Conservation (phyloP, 208 protist genomes). For the Trypanosoma vivax region DNA sequence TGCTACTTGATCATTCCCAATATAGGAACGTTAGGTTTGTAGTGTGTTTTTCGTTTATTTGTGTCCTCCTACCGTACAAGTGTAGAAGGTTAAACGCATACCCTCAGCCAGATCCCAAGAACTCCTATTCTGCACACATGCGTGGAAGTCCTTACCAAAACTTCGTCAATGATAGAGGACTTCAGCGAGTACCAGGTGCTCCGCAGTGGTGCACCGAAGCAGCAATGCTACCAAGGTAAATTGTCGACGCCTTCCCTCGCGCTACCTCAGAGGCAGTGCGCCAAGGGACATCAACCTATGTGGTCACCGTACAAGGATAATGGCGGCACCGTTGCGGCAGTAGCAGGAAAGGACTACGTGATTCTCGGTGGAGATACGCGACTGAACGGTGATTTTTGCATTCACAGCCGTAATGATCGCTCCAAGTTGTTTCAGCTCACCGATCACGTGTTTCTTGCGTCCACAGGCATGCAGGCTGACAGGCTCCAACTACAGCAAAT, state of each 20-base stretch:
- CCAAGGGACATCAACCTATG: slow-evolving; percentile 47
- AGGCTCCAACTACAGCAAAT: slow-evolving; percentile 94
- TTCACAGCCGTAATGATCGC: slow-evolving; percentile 90
- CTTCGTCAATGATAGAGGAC: slow-evolving; percentile 70
- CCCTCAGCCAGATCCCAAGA: too few relatives aligned
- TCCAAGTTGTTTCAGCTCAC: slow-evolving; percentile 95
- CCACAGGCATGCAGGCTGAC: slow-evolving; percentile 97
- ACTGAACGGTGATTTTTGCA: slow-evolving; percentile 95
- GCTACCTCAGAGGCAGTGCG: slow-evolving; percentile 57
- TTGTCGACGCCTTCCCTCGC: slow-evolving; percentile 54
- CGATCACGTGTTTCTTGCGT: slow-evolving; percentile 88
- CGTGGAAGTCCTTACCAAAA: not conserved
- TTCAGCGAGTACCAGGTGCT: slow-evolving; percentile 53
- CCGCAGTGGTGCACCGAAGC: not conserved
- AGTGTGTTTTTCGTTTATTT: too few relatives aligned
- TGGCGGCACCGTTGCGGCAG: slow-evolving; percentile 93
- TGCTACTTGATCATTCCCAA: too few relatives aligned
- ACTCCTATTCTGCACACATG: not conserved
- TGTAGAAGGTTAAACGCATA: too few relatives aligned
- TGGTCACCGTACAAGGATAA: slow-evolving; percentile 94
- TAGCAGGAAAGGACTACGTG: slow-evolving; percentile 95
- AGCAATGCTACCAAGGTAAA: slow-evolving; percentile 67
- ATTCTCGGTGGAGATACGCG: slow-evolving; percentile 97
- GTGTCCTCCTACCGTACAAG: too few relatives aligned
- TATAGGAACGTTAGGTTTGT: too few relatives aligned